Base-by-base conservation (phyloP, 2,329 filamentous ascomycete species). In the Seiridium unicorne region DNA sequence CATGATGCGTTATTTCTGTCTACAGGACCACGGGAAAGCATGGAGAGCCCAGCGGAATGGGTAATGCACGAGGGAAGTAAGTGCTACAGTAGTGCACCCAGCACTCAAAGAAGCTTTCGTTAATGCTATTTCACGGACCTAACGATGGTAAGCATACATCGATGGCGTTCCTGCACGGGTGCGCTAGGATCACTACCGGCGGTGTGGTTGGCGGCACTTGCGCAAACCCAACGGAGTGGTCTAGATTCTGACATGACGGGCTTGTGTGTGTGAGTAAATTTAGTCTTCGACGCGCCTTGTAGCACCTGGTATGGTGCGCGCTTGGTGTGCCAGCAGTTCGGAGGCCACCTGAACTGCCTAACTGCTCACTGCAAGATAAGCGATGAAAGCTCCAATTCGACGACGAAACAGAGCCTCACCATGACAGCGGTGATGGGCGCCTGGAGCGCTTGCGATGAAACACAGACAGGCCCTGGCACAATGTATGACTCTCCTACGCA, bases 131-230 rank as follows among this genome's bases (percentile, higher is more conserved):
- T 26, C 18, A 26, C 18, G 18, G 18, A 26, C 18, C 18, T 26
- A 26, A 26, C 18, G 18, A 26, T 26, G 1, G 18, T 26, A 26
- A 26, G 18, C 18, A 26, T 26, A 26, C 18, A 26, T 26, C 18
- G 18, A 26, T 26, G 18, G 18, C 18, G 18, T 26, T 26, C 4
- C 49, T 35, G 32, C 18, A 32, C 10, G 49, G 10, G 10, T n/a
- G 49, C 49, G 34, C 49, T 51, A 51, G 49, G n/a, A 38, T 51
- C 49, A 38, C 36, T 55, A 55, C 51, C 38, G 51, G 38, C 38
- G 18, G 51, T 18, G 36, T 55, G 51, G 51, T 44, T 51, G n/a
- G 51, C 26, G 51, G 51, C 51, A 55, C 51, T 44, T 55, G 51
- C 51, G 31, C 10, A 31, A 32, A 55, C 51, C 49, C 40, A 38